These are phyloP conservation scores for Ogataea paraovalis DNA, from an alignment of 805 yeast species.

Conservation along the genomic window DNA sequence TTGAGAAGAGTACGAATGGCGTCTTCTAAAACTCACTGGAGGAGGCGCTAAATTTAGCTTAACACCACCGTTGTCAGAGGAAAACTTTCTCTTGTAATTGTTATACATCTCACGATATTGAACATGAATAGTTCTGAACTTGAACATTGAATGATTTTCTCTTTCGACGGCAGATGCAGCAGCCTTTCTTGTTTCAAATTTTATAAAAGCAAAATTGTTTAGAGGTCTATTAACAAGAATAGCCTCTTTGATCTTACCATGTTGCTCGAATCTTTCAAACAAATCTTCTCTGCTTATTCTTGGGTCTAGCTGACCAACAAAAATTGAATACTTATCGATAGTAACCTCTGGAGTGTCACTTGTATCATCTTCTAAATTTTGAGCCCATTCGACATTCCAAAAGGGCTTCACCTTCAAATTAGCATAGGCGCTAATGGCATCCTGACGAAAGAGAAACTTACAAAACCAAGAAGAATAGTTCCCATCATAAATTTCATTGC, in stretches of 20 bases:
- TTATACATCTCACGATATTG: conserved; percentile 67
- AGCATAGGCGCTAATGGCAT: conserved; percentile 83
- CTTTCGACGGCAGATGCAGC: conserved; percentile 86
- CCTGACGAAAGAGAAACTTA: conserved; percentile 77
- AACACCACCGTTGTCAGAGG: conserved; percentile 25
- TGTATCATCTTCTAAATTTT: conserved; percentile 57
- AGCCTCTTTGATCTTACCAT: conserved; percentile 60
- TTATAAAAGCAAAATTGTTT: conserved; percentile 68
- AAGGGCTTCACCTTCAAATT: conserved; percentile 49
- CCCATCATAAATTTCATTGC: conserved; percentile 11
- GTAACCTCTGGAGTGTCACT: conserved; percentile 35
- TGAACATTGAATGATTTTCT: conserved; percentile 75
- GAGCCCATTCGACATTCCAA: conserved; percentile 82
- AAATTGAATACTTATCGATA: conserved; percentile 71
- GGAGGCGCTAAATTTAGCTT: conserved; percentile 64
- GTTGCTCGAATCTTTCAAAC: conserved; percentile 53
- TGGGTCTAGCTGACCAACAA: conserved; percentile 68
- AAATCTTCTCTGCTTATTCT: conserved; percentile 53
- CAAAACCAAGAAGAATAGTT: conserved; percentile 54
- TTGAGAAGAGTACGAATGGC: conserved; percentile 26
- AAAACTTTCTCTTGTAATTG: conserved; percentile 28
- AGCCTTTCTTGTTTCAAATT: conserved; percentile 57
- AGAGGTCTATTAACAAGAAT: conserved; percentile 51
- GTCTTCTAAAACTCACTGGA: conserved; percentile 60
- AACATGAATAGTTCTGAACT: conserved; percentile 76